Base-by-base conservation (phyloP, 805 yeast genomes). In the Isabelozyma heimii region DNA sequence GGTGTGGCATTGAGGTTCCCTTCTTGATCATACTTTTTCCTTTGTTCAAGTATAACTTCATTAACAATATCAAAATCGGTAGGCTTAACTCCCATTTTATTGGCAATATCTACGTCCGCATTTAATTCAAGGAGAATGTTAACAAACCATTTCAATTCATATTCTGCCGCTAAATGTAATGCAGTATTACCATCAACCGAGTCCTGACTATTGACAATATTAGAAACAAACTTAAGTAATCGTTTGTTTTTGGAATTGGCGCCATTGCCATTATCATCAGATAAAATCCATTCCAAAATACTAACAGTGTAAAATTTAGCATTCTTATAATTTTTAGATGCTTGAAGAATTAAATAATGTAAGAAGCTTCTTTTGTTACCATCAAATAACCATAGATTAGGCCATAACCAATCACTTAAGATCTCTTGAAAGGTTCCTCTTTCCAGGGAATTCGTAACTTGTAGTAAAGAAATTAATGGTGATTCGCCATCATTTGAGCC, bases 81-180 rank as follows among this genome's bases (percentile, higher is more conserved):
- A 3, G 98, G 96, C 52, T 87, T 82, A 33, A 92, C 77, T 0
- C 97, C 97, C 4, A 92, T 87, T 45, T 88, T 86, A 63, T 94
- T 94, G 5, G 89, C 81, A 43, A 89, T 77, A 33, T 76, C 76
- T 5, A 88, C 82, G 61, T 91, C 72, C 0, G 77, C 76, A 14
- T 61, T 61, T 16, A 73, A 60, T 44, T 61, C 66, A 20, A 72
- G 49, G 16, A 73, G 60, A 2, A 73, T 38, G 37, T 61, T 66
- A 33, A 72, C 58, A 43, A 72, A 63, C 77, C 77, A 73, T 48
- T 58, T 61, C 13, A 63, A 59, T 37, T 70, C 76, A 45, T 57
- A 52, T 50, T 73, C 77, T 9, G 69, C 71, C 2, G 79, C 77
- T 41, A 70, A 51, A 52, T 73, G 77, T 43, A 73, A 67, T 15